Evolutionary conservation across 2,329 filamentous ascomycete species (phyloP).

Genomic region (Exserohilum rostratum): DNA sequence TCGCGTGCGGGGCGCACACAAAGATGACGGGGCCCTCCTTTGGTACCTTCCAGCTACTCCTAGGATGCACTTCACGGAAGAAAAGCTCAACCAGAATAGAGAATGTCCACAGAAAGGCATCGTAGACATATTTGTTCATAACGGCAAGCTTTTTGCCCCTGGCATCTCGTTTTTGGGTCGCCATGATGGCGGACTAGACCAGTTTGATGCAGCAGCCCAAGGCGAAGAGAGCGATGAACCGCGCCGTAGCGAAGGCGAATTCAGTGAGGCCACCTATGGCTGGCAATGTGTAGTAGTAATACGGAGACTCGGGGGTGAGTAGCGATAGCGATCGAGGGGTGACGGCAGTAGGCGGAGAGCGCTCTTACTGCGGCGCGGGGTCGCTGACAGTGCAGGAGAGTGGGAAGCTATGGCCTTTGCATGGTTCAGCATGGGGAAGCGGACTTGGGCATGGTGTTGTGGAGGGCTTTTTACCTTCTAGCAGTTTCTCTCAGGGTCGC

Average conservation of each 20-base stretch:
- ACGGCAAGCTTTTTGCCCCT: slow-evolving; percentile 49
- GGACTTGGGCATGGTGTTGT: slow-evolving; percentile 13
- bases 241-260: neutral
- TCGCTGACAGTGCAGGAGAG: slow-evolving; percentile 6
- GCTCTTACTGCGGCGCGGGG: slow-evolving; percentile 15
- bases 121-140: slow-evolving; percentile 77
- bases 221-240: neutral
- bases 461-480: neutral
- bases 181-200: slow-evolving; percentile 18
- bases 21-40: slow-evolving; percentile 88
- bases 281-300: slow-evolving; percentile 12
- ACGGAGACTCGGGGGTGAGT: slow-evolving; percentile 8
- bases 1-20: slow-evolving; percentile 95
- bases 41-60: slow-evolving; percentile 94
- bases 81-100: slow-evolving; percentile 91
- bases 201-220: neutral
- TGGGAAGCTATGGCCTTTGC: neutral
- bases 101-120: slow-evolving; percentile 77
- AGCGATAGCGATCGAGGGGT: slow-evolving; percentile 22
- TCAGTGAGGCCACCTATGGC: slow-evolving; percentile 12
- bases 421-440: neutral
- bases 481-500: slow-evolving; percentile 7
- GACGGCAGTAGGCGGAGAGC: slow-evolving; percentile 10
- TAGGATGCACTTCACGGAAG: slow-evolving; percentile 95
- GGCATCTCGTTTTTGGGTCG: slow-evolving; percentile 18